Conservation (phyloP, 768 basidiomycete species). For the Suillus hirtellus region DNA sequence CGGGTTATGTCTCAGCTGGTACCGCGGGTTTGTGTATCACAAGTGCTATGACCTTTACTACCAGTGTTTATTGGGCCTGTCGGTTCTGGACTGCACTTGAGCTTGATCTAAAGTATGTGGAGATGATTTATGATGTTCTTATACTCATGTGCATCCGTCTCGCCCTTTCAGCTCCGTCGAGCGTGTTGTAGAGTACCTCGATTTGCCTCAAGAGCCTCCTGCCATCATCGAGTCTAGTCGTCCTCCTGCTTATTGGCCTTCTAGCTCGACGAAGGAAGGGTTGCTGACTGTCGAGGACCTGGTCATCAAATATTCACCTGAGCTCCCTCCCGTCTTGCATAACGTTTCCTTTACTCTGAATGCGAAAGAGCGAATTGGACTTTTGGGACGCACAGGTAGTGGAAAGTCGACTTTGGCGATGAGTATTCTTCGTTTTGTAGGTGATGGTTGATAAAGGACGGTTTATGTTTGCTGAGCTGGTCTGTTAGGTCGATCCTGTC, state of each 20-base stretch:
- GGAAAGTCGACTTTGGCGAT: slow-evolving; percentile 85
- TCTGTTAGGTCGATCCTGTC: slow-evolving; percentile 65
- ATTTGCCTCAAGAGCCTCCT: slow-evolving; percentile 86
- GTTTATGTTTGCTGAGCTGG: background rate
- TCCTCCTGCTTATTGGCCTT: slow-evolving; percentile 93
- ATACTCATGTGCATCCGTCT: slow-evolving; percentile 13
- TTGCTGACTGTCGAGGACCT: slow-evolving; percentile 75
- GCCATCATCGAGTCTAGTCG: slow-evolving; percentile 70
- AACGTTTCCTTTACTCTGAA: slow-evolving; percentile 72
- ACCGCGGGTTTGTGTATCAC: slow-evolving; percentile 75
- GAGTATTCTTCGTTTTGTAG: slow-evolving; percentile 80
- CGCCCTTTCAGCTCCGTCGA: slow-evolving; percentile 69
- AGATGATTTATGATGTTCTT: background rate
- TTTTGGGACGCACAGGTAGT: slow-evolving; percentile 81
- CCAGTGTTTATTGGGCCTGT: slow-evolving; percentile 51
- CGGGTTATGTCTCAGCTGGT: slow-evolving; percentile 58
- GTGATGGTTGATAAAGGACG: slow-evolving; percentile 25
- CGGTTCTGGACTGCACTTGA: slow-evolving; percentile 59
- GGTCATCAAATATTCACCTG: slow-evolving; percentile 79
- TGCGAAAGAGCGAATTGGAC: slow-evolving; percentile 72
- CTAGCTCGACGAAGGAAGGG: slow-evolving; percentile 55
- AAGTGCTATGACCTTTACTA: slow-evolving; percentile 65
- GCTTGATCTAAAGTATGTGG: slow-evolving; percentile 69
- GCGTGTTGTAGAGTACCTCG: slow-evolving; percentile 87
- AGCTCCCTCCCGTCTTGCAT: slow-evolving; percentile 79